Evolutionary conservation across 768 basidiomycete species (phyloP).

Genomic region (Hysterangium stoloniferum): DNA sequence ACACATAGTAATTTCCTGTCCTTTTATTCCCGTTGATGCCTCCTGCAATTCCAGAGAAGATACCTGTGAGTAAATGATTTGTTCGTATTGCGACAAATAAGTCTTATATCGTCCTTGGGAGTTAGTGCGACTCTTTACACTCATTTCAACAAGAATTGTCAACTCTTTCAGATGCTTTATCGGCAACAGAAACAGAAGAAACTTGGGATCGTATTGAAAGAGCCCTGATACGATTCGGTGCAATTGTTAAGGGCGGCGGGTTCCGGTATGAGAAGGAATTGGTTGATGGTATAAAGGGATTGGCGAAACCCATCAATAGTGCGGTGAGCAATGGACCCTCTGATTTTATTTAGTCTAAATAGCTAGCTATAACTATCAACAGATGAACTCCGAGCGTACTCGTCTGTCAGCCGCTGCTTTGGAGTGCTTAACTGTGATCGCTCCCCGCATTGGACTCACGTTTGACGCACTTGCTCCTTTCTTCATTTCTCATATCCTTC

Average conservation of each 20-base stretch:
- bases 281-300: constrained; percentile 39
- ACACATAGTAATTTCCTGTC: background rate
- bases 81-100: background rate
- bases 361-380: background rate
- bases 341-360: background rate
- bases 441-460: constrained; percentile 44
- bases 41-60: constrained; percentile 7
- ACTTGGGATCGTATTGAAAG: constrained; percentile 66
- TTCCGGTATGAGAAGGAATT: constrained; percentile 46
- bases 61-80: constrained; percentile 8
- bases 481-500: constrained; percentile 61
- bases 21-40: background rate
- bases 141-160: constrained; percentile 34
- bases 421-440: constrained; percentile 50
- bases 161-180: constrained; percentile 32
- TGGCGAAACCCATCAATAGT: constrained; percentile 45
- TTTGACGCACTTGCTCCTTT: constrained; percentile 64
- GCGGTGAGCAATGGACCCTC: constrained; percentile 31
- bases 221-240: constrained; percentile 38
- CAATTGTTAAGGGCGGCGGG: constrained; percentile 44
- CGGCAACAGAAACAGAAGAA: constrained; percentile 64
- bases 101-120: background rate
- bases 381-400: constrained; percentile 59
- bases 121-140: constrained; percentile 26
- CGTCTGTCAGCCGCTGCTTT: constrained; percentile 60